Evolutionary conservation across 2,329 filamentous ascomycete genomes (phyloP).

Genomic region (Beauveria australis): DNA sequence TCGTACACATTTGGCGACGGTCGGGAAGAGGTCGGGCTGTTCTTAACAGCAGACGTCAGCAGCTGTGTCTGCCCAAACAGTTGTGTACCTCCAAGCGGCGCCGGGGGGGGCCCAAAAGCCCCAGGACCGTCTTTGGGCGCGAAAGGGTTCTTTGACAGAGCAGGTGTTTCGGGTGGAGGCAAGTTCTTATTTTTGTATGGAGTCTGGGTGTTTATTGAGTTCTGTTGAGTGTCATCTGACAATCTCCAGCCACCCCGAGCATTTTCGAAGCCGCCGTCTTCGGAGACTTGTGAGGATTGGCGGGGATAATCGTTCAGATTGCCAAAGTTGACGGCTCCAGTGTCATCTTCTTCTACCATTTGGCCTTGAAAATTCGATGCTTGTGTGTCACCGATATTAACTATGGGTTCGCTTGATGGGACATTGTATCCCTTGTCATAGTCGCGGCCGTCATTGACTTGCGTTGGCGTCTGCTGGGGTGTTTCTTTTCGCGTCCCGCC

Average conservation of each 20-base stretch:
- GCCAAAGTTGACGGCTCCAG: conserved; percentile 41
- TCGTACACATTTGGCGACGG: conserved; percentile 44
- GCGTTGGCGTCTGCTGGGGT: conserved; percentile 47
- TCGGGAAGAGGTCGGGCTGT: conserved; percentile 49
- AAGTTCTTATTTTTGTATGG: conserved; percentile 21
- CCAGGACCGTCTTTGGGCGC: conserved; percentile 12
- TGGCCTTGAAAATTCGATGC: conserved; percentile 22
- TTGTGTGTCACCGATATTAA: conserved; percentile 18
- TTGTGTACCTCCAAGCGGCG: conserved; percentile 36
- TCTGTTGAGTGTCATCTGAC: conserved; percentile 24
- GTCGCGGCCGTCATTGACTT: conserved; percentile 48
- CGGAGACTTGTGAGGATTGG: conserved; percentile 33
- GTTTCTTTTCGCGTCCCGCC: conserved; percentile 24
- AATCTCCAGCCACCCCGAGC: conserved; percentile 31
- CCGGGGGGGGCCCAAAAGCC: conserved; percentile 23
- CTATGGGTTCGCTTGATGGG: conserved; percentile 20
- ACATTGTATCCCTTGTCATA: conserved; percentile 37
- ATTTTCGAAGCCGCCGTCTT: conserved; percentile 32
- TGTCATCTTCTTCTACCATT: conserved; percentile 39
- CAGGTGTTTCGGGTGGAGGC: conserved; percentile 40
- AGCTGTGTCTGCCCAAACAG: conserved; percentile 47
- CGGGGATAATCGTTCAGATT: conserved; percentile 26
- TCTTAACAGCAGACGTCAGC: conserved; percentile 42
- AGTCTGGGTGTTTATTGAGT: conserved; percentile 23
- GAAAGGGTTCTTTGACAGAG: conserved; percentile 41